phyloP scores from a whole-genome alignment of 2,329 filamentous ascomycete genomes.

The Ascochyta lentis region DNA sequence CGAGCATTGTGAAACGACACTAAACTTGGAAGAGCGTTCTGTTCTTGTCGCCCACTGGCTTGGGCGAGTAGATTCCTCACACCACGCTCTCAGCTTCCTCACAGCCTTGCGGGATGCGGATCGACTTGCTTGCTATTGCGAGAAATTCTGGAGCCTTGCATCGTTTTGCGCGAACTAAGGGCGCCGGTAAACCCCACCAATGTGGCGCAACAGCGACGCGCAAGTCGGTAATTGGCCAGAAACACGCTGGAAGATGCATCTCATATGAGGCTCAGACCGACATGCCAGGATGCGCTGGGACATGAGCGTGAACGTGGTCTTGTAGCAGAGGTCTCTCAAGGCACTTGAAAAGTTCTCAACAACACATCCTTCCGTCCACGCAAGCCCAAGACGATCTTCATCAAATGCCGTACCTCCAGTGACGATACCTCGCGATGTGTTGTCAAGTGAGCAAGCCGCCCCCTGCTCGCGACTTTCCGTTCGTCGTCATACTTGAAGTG shows the following conservation, averaged over 20 bases:
- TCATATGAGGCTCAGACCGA: conserved; percentile 13
- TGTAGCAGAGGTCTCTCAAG: background rate
- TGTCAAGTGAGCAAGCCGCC: conserved; percentile 13
- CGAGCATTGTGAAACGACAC: conserved; percentile 39
- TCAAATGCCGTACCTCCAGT: conserved; percentile 1
- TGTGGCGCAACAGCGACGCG: conserved; percentile 13
- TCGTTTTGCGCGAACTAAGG: conserved; percentile 18
- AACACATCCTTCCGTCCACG: background rate
- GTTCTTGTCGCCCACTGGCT: conserved; percentile 39
- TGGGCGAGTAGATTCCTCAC: conserved; percentile 32
- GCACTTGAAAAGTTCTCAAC: background rate
- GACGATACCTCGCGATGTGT: conserved; percentile 7
- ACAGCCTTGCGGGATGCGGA: conserved; percentile 22
- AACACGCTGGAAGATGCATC: conserved; percentile 3
- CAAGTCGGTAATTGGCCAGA: conserved; percentile 29
- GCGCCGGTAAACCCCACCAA: conserved; percentile 8
- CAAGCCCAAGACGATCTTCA: conserved; percentile 11
- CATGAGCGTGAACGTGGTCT: conserved; percentile 1
- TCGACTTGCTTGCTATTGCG: conserved; percentile 32
- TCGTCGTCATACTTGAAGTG: conserved; percentile 13
- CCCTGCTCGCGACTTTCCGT: conserved; percentile 3
- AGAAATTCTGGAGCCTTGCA: conserved; percentile 21
- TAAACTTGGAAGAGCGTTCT: conserved; percentile 19
- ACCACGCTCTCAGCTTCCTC: conserved; percentile 15
- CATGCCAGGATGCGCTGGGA: conserved; percentile 5